Base-by-base conservation (phyloP, 371 early-diverging fungal genomes). In the Apophysomyces trapeziformis region DNA sequence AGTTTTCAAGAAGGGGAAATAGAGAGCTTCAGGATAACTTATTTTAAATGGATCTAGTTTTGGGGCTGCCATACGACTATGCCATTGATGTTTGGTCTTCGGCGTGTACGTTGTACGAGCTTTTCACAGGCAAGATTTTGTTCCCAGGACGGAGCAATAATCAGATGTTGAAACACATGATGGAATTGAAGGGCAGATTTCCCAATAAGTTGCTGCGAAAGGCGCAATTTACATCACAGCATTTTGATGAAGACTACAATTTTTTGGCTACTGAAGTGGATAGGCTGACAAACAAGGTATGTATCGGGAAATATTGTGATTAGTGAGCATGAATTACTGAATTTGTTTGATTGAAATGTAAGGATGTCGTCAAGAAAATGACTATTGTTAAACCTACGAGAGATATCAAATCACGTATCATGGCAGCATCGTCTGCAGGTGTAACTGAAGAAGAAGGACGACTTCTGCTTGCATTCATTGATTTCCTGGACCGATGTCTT, bases 41-140 rank as follows among this genome's bases (percentile, higher is more conserved):
- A 57, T 7, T 12, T 8, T 32, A n/a, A 41, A 41, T 41, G 13
- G 12, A 35, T 35, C 46, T 69, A 91, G 90, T 97, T 54, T 76
- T 98, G n/a, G 98, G 98, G 0, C 69, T 95, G 32, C 83, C 92
- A 0, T 96, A 96, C 69, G 95, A 95, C 73, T 84, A 81, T 43
- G 90, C 93, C 2, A 80, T 97, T 59, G 99, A 99, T 74, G 91
- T 99, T 65, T 99, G 99, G 99, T 96, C 99, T 14, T 89, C 97
- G n/a, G 99, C 95, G 5, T 97, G 95, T 75, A 95, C 99, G 13
- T 85, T 99, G 37, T 99, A 95, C 64, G 99, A 99, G 83, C 78
- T 99, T 26, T 95, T 90, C 68, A 97, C 96, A 1, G 98, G 97
- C 61, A 91, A 91, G 75, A 95, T 97, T 21, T 73, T 99, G 65